These are phyloP conservation scores for Filobasidium wieringae DNA, from an alignment of 768 basidiomycete genomes.

Conservation along the genomic window DNA sequence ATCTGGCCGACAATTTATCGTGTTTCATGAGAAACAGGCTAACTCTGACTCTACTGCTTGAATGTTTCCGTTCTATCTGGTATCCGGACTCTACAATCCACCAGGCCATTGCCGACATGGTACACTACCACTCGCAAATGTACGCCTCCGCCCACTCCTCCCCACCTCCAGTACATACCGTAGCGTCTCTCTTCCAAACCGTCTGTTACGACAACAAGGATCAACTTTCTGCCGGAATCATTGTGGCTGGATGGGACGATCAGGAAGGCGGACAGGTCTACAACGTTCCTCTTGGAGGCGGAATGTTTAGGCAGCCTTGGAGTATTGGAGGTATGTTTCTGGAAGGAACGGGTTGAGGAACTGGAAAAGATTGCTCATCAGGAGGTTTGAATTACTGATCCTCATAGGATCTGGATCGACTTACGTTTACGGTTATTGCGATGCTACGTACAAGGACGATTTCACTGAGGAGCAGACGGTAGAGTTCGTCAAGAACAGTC, in stretches of 20 bases:
- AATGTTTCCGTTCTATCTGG: not conserved
- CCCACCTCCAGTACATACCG: constrained; percentile 65
- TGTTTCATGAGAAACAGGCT: too few relatives aligned
- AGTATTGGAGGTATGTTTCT: constrained; percentile 73
- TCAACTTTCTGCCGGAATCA: constrained; percentile 75
- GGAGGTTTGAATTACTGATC: not conserved
- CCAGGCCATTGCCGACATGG: constrained; percentile 74
- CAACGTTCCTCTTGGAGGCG: constrained; percentile 93
- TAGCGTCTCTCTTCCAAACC: constrained; percentile 71
- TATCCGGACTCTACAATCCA: not conserved
- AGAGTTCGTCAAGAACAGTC: constrained; percentile 91
- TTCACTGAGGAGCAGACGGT: constrained; percentile 84
- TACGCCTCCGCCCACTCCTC: constrained; percentile 53
- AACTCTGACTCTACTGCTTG: too few relatives aligned
- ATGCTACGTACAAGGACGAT: constrained; percentile 89
- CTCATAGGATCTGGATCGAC: constrained; percentile 77
- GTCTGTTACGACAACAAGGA: constrained; percentile 94
- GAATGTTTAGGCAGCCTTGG: constrained; percentile 95
- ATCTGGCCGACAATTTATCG: too few relatives aligned
- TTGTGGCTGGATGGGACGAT: constrained; percentile 95
- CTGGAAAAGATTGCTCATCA: not conserved
- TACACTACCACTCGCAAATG: constrained; percentile 70
- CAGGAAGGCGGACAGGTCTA: constrained; percentile 83
- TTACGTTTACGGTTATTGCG: constrained; percentile 98
- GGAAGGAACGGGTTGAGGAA: not conserved